These are phyloP conservation scores for Microcera coccophila DNA, from an alignment of 2,329 filamentous ascomycete species.

Conservation along the genomic window DNA sequence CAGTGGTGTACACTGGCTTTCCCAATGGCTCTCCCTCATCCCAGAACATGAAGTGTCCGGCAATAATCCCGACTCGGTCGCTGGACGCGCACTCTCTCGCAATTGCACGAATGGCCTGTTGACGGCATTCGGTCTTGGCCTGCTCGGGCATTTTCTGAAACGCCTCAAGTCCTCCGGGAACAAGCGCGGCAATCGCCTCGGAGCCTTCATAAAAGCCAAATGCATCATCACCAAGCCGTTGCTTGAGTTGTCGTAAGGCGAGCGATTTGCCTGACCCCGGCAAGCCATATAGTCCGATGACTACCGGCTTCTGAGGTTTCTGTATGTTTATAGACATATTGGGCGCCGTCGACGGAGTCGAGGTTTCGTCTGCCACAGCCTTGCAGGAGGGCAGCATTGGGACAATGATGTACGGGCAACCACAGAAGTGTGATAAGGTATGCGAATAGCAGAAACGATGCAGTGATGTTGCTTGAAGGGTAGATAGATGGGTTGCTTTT, in stretches of 20 bases:
- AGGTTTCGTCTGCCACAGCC: too few species aligned
- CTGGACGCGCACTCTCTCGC: conserved; percentile 31
- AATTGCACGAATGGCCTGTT: conserved; percentile 45
- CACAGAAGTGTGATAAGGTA: too few species aligned
- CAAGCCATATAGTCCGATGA: conserved; percentile 54
- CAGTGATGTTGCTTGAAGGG: too few species aligned
- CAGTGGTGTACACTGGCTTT: conserved; percentile 38
- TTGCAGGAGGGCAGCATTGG: too few species aligned
- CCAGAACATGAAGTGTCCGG: conserved; percentile 57
- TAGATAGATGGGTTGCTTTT: too few species aligned
- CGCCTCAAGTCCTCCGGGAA: conserved; percentile 43
- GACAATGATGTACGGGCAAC: too few species aligned
- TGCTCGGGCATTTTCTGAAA: conserved; percentile 41
- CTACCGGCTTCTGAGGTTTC: conserved; percentile 34
- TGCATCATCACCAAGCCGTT: conserved; percentile 27
- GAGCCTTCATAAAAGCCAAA: conserved; percentile 54
- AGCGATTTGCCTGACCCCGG: conserved; percentile 52
- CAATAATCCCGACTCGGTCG: conserved; percentile 43
- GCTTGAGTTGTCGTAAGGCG: conserved; percentile 39
- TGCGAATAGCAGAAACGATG: too few species aligned
- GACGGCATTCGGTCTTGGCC: conserved; percentile 38
- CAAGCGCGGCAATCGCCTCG: conserved; percentile 39
- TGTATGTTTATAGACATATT: too few species aligned
- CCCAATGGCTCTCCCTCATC: conserved; percentile 30
- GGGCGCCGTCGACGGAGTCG: too few species aligned